Evolutionary conservation across 108 stramenopile genomes (phyloP).

Genomic region (Conticribra weissflogii): DNA sequence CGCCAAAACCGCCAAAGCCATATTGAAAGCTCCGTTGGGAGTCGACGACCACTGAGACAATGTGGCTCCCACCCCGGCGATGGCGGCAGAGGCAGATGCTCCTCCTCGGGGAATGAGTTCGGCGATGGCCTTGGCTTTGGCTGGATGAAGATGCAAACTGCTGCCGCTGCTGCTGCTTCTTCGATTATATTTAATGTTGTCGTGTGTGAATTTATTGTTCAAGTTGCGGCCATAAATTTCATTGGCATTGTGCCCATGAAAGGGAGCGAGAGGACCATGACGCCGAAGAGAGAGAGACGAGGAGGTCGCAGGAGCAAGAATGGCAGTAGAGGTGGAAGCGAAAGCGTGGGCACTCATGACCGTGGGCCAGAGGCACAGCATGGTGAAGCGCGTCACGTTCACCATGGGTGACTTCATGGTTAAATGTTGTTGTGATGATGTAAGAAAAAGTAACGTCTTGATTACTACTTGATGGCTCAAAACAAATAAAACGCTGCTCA

Average conservation of each 20-base stretch:
- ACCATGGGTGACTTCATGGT: not conserved
- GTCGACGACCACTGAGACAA: conserved; percentile 13
- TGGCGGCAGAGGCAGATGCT: conserved; percentile 9
- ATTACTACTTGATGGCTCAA: no score
- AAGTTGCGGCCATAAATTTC: no score
- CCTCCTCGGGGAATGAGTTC: conserved; percentile 22
- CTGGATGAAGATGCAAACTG: not conserved
- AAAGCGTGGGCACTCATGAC: not conserved
- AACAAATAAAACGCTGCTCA: no score
- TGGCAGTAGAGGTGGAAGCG: not conserved
- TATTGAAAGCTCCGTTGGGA: conserved; percentile 35
- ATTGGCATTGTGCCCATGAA: no score
- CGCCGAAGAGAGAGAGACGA: not conserved
- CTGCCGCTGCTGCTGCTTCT: not conserved
- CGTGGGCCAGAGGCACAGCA: not conserved
- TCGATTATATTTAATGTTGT: not conserved
- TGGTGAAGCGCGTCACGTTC: not conserved
- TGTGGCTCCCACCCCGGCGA: not conserved
- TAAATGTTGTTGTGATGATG: no score
- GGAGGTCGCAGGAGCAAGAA: no score
- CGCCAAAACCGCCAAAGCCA: conserved; percentile 27
- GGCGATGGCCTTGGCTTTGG: not conserved
- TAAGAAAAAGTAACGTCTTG: no score
- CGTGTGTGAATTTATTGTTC: no score
- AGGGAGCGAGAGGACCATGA: not conserved